Conservation (phyloP, 192 early-diverging fungal species). For the Geranomyces michiganensis region DNA sequence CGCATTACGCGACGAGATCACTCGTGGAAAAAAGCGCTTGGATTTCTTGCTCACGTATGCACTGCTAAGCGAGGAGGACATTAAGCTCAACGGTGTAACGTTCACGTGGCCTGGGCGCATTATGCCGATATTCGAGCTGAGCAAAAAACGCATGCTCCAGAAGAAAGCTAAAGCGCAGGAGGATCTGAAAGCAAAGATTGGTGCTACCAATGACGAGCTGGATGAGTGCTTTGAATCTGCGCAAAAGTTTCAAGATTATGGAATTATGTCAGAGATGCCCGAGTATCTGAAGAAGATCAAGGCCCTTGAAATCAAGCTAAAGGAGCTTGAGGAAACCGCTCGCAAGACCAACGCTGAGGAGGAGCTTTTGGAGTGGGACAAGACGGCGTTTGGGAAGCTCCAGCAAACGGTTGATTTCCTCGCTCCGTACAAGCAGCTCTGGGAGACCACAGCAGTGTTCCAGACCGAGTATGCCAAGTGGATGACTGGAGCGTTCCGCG, state of each 20-base stretch:
- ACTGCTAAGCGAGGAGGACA: conserved; percentile 63
- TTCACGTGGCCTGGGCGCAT: conserved; percentile 70
- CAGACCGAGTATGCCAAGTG: conserved; percentile 60
- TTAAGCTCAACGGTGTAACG: conserved; percentile 64
- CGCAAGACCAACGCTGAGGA: conserved; percentile 58
- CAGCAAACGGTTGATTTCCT: conserved; percentile 56
- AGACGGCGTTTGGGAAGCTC: conserved; percentile 55
- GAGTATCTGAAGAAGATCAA: conserved; percentile 64
- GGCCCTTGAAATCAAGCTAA: conserved; percentile 52
- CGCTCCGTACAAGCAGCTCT: conserved; percentile 62
- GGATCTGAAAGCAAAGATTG: conserved; percentile 61
- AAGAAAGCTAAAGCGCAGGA: conserved; percentile 68
- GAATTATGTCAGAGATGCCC: conserved; percentile 61
- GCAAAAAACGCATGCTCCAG: conserved; percentile 64
- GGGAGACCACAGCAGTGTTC: conserved; percentile 59
- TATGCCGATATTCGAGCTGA: conserved; percentile 63
- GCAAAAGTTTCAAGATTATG: conserved; percentile 62
- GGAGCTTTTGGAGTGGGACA: conserved; percentile 64
- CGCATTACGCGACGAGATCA: conserved; percentile 54
- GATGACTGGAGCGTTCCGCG: conserved; percentile 61
- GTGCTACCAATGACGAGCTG: conserved; percentile 53
- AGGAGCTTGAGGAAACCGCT: conserved; percentile 50
- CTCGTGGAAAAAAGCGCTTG: conserved; percentile 56
- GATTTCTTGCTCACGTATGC: conserved; percentile 62
- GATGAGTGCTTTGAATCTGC: conserved; percentile 62